Conservation (phyloP, 495 filamentous ascomycete species). For the Hypoxylon intermedium region DNA sequence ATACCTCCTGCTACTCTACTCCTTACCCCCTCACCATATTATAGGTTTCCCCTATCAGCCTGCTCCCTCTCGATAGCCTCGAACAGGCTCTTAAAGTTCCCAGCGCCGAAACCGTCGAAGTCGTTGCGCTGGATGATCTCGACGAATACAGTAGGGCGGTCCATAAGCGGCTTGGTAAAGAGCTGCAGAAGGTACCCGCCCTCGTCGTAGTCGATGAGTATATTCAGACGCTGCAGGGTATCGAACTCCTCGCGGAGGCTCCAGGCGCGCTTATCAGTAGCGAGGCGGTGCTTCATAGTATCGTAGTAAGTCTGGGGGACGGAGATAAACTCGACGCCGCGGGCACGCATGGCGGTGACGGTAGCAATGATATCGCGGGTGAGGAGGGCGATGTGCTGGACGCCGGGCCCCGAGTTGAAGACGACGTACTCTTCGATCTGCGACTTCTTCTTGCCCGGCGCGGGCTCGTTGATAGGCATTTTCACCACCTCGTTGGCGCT, state of each 20-base stretch:
- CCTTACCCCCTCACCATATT: conserved; percentile 4
- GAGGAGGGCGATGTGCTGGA: conserved; percentile 89
- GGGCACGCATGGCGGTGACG: conserved; percentile 74
- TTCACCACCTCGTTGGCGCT: conserved; percentile 78
- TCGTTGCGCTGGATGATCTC: conserved; percentile 91
- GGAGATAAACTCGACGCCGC: conserved; percentile 87
- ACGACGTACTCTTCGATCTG: conserved; percentile 94
- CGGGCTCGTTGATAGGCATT: conserved; percentile 98
- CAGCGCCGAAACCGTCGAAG: conserved; percentile 88
- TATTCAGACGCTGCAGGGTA: conserved; percentile 72
- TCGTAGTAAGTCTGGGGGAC: conserved; percentile 84
- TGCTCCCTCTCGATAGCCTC: conserved; percentile 93
- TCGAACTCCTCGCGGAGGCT: conserved; percentile 78
- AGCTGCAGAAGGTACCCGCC: conserved; percentile 83
- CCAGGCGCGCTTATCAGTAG: conserved; percentile 57
- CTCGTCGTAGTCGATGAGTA: conserved; percentile 92
- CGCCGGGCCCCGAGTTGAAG: conserved; percentile 84
- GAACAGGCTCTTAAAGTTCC: conserved; percentile 93
- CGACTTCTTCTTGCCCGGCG: conserved; percentile 79
- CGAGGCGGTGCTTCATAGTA: conserved; percentile 72
- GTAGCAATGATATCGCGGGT: conserved; percentile 78
- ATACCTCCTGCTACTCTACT: too few relatives aligned
- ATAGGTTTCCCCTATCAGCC: conserved; percentile 80
- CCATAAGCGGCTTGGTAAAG: conserved; percentile 91
- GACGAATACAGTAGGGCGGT: conserved; percentile 90